phyloP scores from a whole-genome alignment of 2,329 filamentous ascomycete genomes.

The Ophioceras dolichostomum region DNA sequence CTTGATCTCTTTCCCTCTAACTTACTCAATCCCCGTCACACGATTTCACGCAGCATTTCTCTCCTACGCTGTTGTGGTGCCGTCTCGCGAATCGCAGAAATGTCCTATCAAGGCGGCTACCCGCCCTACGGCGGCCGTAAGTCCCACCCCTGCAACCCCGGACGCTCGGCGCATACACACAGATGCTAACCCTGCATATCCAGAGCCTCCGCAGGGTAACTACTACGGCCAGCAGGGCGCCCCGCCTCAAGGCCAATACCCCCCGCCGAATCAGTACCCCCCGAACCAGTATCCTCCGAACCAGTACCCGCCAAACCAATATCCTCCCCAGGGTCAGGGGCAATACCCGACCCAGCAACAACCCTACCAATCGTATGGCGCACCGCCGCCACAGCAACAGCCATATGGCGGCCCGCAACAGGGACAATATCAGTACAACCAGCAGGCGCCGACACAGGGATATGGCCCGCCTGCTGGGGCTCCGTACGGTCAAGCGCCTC shows the following conservation, averaged over 20 bases:
- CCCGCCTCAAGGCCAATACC: conserved; percentile 13
- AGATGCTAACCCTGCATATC: neutral
- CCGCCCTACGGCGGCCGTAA: conserved; percentile 13
- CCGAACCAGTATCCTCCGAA: conserved; percentile 22
- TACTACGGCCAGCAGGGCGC: conserved; percentile 14
- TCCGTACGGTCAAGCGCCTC: no score
- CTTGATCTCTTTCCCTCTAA: neutral
- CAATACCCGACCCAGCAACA: conserved; percentile 19
- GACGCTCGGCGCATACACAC: no score
- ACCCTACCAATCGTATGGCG: conserved; percentile 23
- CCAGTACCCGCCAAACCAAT: conserved; percentile 19
- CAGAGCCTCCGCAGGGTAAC: conserved; percentile 8
- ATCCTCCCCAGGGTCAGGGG: conserved; percentile 14
- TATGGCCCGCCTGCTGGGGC: neutral
- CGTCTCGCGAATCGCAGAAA: conserved; percentile 4
- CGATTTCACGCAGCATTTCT: neutral
- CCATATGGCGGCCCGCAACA: conserved; percentile 9
- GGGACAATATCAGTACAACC: no score
- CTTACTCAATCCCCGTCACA: neutral
- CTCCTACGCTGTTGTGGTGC: neutral
- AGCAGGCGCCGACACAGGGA: no score
- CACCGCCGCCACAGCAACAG: conserved; percentile 23
- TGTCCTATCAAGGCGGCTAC: conserved; percentile 22
- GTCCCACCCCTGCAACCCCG: neutral
- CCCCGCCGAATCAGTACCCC: conserved; percentile 11